Evolutionary conservation across 2,329 filamentous ascomycete species (phyloP), one percentile per base, ranked within the genome.

Genomic region (Colletotrichum zoysiae): DNA sequence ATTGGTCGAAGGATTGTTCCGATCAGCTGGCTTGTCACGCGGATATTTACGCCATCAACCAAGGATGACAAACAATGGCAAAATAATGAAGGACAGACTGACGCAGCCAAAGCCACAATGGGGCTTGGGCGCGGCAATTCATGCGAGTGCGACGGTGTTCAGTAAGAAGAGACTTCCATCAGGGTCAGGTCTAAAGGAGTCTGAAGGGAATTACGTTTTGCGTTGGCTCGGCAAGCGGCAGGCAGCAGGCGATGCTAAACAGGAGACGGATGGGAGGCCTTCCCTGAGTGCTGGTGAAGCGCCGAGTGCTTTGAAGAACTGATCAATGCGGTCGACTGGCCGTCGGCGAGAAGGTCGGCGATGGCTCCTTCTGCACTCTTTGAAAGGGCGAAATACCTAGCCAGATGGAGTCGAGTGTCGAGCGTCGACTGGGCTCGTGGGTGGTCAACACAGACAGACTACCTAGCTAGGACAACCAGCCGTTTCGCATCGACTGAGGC

Each of bases 171-270:
- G 46, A 65, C 65, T 64, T 71, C 59, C 44, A 55, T 55, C 48
- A 46, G 40, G 50, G 64, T 71, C 65, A 56, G 70, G 66, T 40
- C 56, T 60, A 53, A 44, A 46, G 26, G 38, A 67, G 64, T 38
- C 70, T 70, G 66, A 70, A 72, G 65, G 65, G 55, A 70, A 65
- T 55, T 42, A 42, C 62, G 70, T 72, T 72, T 72, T 69, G 70
- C 65, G 46, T 72, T 72, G 70, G 65, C 70, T 72, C 70, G 70
- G 70, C 66, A 70, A 64, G 61, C 51, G 65, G 51, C 33, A 70
- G 68, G 61, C 51, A 59, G 51, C 33, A 60, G 40, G 35, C 55
- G 46, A 35, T 58, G 40, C 42, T 35, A 61, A 63, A 50, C 65
- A 72, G 46, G 46, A 20, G 44, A 46, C 11, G 44, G 46, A 48